phyloP scores from a whole-genome alignment of 768 basidiomycete genomes.

The Termitomyces sp. region DNA sequence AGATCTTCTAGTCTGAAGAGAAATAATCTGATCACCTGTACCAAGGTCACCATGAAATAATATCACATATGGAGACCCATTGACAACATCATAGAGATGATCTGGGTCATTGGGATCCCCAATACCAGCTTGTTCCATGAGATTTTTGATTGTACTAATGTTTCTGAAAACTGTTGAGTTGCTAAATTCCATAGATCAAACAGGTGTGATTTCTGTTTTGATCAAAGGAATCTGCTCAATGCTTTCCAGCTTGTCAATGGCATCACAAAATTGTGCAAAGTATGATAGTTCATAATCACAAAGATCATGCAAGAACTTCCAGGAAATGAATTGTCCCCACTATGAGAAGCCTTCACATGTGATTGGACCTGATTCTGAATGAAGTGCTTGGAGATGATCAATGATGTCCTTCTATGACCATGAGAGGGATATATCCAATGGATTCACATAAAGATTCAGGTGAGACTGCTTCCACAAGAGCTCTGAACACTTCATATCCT shows the following conservation, averaged over 20 bases:
- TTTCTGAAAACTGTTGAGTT: constrained; percentile 12
- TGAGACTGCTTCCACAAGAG: no score
- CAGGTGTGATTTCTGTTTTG: constrained; percentile 9
- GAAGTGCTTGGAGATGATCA: no score
- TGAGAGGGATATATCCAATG: no score
- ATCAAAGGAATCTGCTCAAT: constrained; percentile 15
- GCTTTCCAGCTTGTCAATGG: constrained; percentile 5
- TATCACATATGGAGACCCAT: not conserved
- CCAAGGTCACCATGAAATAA: constrained; percentile 23
- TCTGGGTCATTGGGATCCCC: not conserved
- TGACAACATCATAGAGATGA: not conserved
- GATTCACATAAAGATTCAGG: no score
- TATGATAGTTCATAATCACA: no score
- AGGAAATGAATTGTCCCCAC: no score
- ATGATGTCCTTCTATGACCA: no score
- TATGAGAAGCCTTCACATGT: no score
- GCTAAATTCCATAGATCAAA: constrained; percentile 1
- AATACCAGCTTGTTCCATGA: not conserved
- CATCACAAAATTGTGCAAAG: not conserved
- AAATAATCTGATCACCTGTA: constrained; percentile 21
- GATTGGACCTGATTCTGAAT: no score
- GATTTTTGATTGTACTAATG: constrained; percentile 5
- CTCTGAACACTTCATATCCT: no score
- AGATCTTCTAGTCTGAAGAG: constrained; percentile 16
- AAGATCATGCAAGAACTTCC: no score